Percentiles rank a stretch among this genome's conserved stretches.
These are phyloP conservation scores for Lecanoromycetidae sp. DNA, from an alignment of 2,329 filamentous ascomycete species.

Conservation along the genomic window DNA sequence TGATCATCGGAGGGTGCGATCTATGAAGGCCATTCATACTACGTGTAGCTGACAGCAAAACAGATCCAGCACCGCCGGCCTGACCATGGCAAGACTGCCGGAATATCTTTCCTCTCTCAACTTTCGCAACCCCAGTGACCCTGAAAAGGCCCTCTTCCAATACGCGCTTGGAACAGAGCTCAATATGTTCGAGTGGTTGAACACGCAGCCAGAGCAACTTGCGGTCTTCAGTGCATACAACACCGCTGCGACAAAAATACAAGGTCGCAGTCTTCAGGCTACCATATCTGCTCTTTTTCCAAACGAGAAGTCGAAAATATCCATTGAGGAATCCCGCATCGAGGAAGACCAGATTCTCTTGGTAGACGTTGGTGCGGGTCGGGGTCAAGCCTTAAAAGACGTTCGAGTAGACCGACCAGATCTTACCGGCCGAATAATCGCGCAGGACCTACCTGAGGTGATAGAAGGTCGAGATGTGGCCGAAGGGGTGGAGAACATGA, in stretches of 20 bases:
- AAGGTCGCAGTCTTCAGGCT: not conserved
- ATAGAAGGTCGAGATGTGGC: conserved; percentile 19
- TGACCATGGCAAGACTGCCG: not conserved
- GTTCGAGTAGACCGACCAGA: conserved; percentile 22
- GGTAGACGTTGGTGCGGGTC: conserved; percentile 28
- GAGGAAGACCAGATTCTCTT: conserved; percentile 10
- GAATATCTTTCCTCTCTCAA: not conserved
- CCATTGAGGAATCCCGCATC: not conserved
- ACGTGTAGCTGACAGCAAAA: not conserved
- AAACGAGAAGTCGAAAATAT: not conserved
- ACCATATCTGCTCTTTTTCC: not conserved
- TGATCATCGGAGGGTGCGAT: not conserved
- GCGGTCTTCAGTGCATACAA: not conserved
- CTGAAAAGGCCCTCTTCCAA: not conserved
- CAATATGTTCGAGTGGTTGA: not conserved
- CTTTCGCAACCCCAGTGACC: not conserved
- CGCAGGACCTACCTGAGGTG: conserved; percentile 26
- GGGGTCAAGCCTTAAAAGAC: conserved; percentile 23
- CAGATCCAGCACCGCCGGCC: not conserved
- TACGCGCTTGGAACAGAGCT: not conserved
- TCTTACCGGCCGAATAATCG: conserved; percentile 23
- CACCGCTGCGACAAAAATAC: not conserved
- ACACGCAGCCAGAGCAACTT: not conserved
- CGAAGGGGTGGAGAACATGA: conserved; percentile 17
- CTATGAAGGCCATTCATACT: not conserved